A percentile compares a stretch with the other conserved stretches of the same genome.
Evolutionary conservation across 129 eudicot species (phyloP).

Genomic region (Artemisia tridentata): DNA sequence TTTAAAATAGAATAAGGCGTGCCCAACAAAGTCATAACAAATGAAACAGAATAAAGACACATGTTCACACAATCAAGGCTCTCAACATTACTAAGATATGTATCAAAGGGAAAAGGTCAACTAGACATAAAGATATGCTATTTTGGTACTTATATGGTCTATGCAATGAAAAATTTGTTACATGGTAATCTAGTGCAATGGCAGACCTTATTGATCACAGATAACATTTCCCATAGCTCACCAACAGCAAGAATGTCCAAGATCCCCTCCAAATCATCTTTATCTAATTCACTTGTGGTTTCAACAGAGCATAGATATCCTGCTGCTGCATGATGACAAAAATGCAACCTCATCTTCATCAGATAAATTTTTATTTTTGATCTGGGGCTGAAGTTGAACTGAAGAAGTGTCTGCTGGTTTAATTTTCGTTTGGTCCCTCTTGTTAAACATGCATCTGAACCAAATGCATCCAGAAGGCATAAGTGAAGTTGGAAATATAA

Average conservation of each 20-base stretch:
- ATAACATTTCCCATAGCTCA: conserved; percentile 65
- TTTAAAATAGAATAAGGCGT: not conserved
- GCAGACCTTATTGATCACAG: conserved; percentile 60
- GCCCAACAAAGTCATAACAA: not conserved
- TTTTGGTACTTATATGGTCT: not conserved
- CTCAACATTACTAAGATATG: conserved; percentile 5
- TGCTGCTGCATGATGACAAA: conserved; percentile 46
- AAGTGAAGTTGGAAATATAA: conserved; percentile 5
- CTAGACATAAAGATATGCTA: not conserved
- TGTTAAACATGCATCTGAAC: conserved; percentile 73
- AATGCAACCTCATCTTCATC: conserved; percentile 21
- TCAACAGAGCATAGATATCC: conserved; percentile 48
- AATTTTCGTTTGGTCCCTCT: conserved; percentile 84
- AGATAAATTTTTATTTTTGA: conserved; percentile 28
- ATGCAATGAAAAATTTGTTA: no score
- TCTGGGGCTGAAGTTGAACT: conserved; percentile 55
- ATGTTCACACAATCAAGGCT: not conserved
- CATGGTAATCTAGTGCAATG: conserved; percentile 2
- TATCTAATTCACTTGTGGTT: conserved; percentile 35
- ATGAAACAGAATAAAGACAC: not conserved
- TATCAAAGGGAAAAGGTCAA: not conserved
- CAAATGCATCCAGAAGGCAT: conserved; percentile 21
- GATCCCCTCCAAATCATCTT: conserved; percentile 48
- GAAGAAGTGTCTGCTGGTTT: conserved; percentile 84
- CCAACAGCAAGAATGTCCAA: conserved; percentile 61